Base-by-base conservation (phyloP, 495 filamentous ascomycete genomes). In the Trichocladium antarcticum region DNA sequence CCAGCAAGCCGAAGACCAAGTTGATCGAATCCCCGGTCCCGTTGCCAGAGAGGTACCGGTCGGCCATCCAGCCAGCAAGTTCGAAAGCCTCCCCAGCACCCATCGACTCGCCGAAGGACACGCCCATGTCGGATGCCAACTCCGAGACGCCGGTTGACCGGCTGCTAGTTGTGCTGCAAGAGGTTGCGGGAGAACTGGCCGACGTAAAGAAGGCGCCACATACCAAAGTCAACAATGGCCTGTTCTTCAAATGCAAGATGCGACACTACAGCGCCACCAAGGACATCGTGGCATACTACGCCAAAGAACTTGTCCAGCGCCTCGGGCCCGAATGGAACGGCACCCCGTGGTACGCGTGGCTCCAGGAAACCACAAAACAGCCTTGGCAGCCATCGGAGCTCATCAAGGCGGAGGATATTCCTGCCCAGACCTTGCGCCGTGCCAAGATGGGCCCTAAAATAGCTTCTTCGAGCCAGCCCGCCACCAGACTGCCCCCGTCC, bases 211-310 rank as follows among this genome's bases (percentile, higher is more conserved):
- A 51, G 37, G 20, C 42, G 5, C 45, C 53, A 15, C 34, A 48
- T 7, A 16, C 35, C 1, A 53, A 21, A 20, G 35, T 59, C 9
- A 21, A 61, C 22, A 20, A 21, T 0, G 57, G 55, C 14, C 15
- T 72, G 10, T 69, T 54, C 40, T 50, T 59, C 39, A 58, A 58
- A 27, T 62, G 65, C 42, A 71, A 57, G 27, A 59, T 71, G 8
- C 56, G 53, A 21, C 42, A 54, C 3, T 59, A 65, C 44, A 37
- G 17, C 14, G 49, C 51, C 0, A 24, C 55, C 2, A 34, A 47
- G 17, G 56, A 68, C 10, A 50, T 66, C 14, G 52, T 64, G 14
- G 50, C 58, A 31, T 74, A 70, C 42, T 62, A 61, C 24, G 51
- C 63, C 2, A 55, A 47, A 20, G 64, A 64, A 11, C 56, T 66